phyloP scores from a whole-genome alignment of 2,329 filamentous ascomycete genomes.

The Xylaria sp. region DNA sequence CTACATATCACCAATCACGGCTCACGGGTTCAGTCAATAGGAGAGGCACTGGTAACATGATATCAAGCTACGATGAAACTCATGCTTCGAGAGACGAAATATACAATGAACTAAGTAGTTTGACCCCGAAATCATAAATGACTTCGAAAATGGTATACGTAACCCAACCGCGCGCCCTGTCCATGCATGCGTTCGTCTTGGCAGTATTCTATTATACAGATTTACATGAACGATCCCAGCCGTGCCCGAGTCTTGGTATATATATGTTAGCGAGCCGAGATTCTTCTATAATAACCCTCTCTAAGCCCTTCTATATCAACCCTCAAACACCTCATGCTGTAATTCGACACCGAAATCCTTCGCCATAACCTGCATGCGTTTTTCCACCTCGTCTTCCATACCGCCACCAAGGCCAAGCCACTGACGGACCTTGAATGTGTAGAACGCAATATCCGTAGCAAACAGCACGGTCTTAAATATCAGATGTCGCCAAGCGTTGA shows the following conservation, averaged over 20 bases:
- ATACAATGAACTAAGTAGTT: neutral
- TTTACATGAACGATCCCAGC: conserved; percentile 28
- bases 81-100: neutral
- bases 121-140: neutral
- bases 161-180: conserved; percentile 2
- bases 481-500: conserved; percentile 79
- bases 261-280: conserved; percentile 34
- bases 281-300: conserved; percentile 28
- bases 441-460: conserved; percentile 83
- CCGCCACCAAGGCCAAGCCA: conserved; percentile 79
- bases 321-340: conserved; percentile 88
- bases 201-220: conserved; percentile 25
- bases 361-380: conserved; percentile 85
- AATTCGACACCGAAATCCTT: conserved; percentile 92
- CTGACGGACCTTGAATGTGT: conserved; percentile 81
- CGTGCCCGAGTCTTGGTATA: conserved; percentile 15
- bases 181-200: conserved; percentile 1
- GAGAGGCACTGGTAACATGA: neutral
- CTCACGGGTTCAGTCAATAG: neutral
- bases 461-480: conserved; percentile 84
- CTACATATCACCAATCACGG: neutral
- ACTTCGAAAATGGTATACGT: neutral
- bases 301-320: conserved; percentile 57
- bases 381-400: conserved; percentile 95
- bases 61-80: neutral